These are phyloP conservation scores for Calocybe indica DNA, from an alignment of 768 basidiomycete species.

Conservation along the genomic window DNA sequence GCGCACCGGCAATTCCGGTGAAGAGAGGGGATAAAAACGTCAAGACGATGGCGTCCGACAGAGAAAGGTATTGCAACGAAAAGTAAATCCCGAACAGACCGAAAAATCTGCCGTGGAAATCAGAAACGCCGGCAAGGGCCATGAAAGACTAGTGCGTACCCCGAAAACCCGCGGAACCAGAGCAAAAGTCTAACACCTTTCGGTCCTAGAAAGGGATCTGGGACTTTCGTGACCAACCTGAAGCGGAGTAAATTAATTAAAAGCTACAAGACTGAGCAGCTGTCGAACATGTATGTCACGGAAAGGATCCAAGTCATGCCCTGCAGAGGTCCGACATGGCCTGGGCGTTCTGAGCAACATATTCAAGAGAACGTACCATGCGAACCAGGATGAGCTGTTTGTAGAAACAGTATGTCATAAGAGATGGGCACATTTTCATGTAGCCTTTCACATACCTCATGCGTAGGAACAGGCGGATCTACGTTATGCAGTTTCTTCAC, in stretches of 20 bases:
- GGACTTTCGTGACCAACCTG: conserved; percentile 31
- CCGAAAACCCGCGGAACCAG: conserved; percentile 53
- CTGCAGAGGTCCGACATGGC: conserved; percentile 19
- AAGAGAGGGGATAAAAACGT: conserved; percentile 68
- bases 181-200: conserved; percentile 58
- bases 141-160: conserved; percentile 30
- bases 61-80: conserved; percentile 66
- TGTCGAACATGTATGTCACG: conserved; percentile 40
- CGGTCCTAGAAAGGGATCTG: conserved; percentile 63
- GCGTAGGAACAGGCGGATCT: conserved; percentile 50
- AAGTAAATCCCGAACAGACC: conserved; percentile 45
- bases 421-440: conserved; percentile 6
- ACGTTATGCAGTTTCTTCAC: conserved; percentile 59
- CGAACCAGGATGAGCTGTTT: conserved; percentile 46
- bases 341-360: not conserved
- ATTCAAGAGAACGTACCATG: conserved; percentile 36
- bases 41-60: conserved; percentile 75
- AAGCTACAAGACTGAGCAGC: not conserved
- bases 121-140: not conserved
- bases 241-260: conserved; percentile 4
- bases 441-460: conserved; percentile 51
- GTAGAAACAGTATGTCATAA: not conserved
- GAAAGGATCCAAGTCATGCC: conserved; percentile 47
- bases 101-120: conserved; percentile 48
- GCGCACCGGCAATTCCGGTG: conserved; percentile 54